Conservation (phyloP, 345 rosid genomes). For the Microthlaspi erraticum region DNA sequence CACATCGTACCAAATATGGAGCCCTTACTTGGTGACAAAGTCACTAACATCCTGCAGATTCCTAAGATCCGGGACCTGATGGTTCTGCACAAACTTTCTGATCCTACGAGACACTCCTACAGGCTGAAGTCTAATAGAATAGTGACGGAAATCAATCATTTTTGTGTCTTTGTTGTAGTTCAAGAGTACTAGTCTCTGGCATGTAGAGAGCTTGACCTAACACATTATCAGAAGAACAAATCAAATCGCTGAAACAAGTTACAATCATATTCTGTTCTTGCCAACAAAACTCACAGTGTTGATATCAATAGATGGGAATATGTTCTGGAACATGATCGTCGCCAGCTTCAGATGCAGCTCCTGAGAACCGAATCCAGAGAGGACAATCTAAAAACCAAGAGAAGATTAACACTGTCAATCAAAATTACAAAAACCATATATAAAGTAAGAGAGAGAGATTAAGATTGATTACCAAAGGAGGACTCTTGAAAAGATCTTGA, state of each 20-base stretch:
- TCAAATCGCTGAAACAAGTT: constrained; percentile 23
- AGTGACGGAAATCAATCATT: constrained; percentile 86
- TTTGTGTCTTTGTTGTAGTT: constrained; percentile 89
- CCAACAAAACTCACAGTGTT: constrained; percentile 71
- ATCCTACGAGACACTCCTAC: constrained; percentile 87
- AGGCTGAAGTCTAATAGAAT: constrained; percentile 88
- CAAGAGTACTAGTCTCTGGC: constrained; percentile 92
- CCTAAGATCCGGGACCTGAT: constrained; percentile 86
- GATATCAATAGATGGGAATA: constrained; percentile 88
- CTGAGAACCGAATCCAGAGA: constrained; percentile 86
- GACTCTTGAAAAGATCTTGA: constrained; percentile 79
- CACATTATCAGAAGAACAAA: constrained; percentile 43
- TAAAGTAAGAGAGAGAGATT: background rate
- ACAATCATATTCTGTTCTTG: constrained; percentile 15
- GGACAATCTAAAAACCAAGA: constrained; percentile 77
- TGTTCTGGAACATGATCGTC: constrained; percentile 93
- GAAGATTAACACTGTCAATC: background rate
- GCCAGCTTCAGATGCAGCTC: constrained; percentile 88
- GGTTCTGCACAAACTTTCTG: constrained; percentile 88
- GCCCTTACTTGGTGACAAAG: constrained; percentile 82
- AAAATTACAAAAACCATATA: background rate
- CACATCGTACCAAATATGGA: background rate
- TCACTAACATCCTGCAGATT: constrained; percentile 91
- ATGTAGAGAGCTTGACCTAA: constrained; percentile 91
- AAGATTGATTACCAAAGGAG: constrained; percentile 72